Base-by-base conservation (phyloP, 768 basidiomycete genomes). In the Coprinopsis sp. region DNA sequence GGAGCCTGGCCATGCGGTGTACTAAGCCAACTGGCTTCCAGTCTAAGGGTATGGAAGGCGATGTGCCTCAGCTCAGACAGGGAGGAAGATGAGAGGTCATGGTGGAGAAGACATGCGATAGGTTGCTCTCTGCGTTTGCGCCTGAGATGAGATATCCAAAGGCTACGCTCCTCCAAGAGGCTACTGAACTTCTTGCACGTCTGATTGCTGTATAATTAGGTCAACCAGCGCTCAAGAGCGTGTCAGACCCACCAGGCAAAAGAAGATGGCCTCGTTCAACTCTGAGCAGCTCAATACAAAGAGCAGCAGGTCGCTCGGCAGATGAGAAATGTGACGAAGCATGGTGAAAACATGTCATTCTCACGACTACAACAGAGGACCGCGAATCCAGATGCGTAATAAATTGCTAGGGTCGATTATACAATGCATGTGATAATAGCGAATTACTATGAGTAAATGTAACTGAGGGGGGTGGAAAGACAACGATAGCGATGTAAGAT, bases 21-120 rank as follows among this genome's bases (percentile, higher is more conserved):
- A n/a, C n/a, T n/a, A n/a, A n/a, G n/a, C 67, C 65, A 68, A 48
- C 63, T 66, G 43, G 51, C 52, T 14, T 55, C 47, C 1, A 67
- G 54, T n/a, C 66, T 61, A 10, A 58, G 39, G 3, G 62, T 56
- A 41, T 59, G 63, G 3, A 56, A 49, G 1, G 55, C 62, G 14
- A 66, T 56, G 11, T 44, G 30, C 39, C 56, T 63, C 36, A 69
- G 58, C 23, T 42, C 38, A 1, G n/a, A 12, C 1, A 59, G 33
- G 12, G 56, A 44, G 28, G 53, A 56, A 4, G 14, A 37, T 19
- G 58, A 36, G 8, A 69, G 50, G 31, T 67, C 62, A 24, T 58
- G 55, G 11, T 56, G 43, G 14, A 55, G 46, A 3, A 62, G 47
- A 44, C 64, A 65, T 6, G 65, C 58, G 8, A 69, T 62, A 2